Evolutionary conservation across 768 basidiomycete genomes (phyloP).

Genomic region (Tulasnella calospora): DNA sequence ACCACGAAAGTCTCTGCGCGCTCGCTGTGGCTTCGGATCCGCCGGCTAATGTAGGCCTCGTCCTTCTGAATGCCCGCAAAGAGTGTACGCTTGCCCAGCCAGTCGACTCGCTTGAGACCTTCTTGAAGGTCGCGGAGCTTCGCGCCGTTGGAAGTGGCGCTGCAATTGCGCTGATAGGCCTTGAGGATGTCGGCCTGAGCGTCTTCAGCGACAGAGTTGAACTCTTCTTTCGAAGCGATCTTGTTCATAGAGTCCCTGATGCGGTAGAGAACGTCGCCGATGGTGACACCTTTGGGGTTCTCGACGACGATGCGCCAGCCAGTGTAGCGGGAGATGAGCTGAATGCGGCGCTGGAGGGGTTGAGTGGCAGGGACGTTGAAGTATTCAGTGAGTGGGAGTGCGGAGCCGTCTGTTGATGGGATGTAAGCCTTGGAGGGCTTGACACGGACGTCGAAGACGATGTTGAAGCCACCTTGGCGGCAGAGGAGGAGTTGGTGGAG

Average conservation of each 20-base stretch:
- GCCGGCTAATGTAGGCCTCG: slow-evolving; percentile 4
- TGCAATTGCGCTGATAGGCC: slow-evolving; percentile 22
- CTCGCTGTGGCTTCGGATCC: background rate
- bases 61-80: slow-evolving; percentile 25
- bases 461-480: slow-evolving; percentile 14
- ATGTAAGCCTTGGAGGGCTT: slow-evolving; percentile 21
- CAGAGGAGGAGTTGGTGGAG: slow-evolving; percentile 17
- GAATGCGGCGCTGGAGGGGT: background rate
- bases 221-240: slow-evolving; percentile 21
- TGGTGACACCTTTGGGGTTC: slow-evolving; percentile 18
- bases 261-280: slow-evolving; percentile 21
- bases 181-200: slow-evolving; percentile 9
- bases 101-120: slow-evolving; percentile 25
- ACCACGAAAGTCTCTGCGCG: slow-evolving; percentile 11
- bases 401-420: background rate
- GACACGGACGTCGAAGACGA: slow-evolving; percentile 15
- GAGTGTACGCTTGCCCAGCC: slow-evolving; percentile 15
- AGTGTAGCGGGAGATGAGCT: slow-evolving; percentile 9
- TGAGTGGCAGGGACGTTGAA: slow-evolving; percentile 15
- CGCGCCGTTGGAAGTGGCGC: background rate
- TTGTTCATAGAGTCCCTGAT: slow-evolving; percentile 17
- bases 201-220: background rate
- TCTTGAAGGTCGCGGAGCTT: slow-evolving; percentile 6
- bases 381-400: slow-evolving; percentile 12
- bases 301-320: slow-evolving; percentile 22